These are phyloP conservation scores for Veloboletus limbatus DNA, from an alignment of 1,284 basidiomycete genomes.

Conservation along the genomic window DNA sequence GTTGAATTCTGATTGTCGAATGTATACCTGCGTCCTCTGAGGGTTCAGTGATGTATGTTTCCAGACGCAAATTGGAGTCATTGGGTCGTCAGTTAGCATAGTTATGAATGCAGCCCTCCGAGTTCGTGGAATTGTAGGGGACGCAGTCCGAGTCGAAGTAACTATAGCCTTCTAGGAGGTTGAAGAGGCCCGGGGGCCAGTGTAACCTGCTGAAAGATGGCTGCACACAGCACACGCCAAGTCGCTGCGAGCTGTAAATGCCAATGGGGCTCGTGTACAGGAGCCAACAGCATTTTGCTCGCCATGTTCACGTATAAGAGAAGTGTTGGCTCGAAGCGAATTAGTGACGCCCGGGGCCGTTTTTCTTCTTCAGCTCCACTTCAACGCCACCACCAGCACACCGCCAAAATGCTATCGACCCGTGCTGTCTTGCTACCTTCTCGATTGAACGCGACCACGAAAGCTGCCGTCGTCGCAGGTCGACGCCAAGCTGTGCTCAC, in stretches of 20 bases:
- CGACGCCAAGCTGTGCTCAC: conserved; percentile 47
- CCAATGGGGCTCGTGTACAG: conserved; percentile 15
- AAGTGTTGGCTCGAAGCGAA: background rate
- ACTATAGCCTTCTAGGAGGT: no score
- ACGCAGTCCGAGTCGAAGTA: no score
- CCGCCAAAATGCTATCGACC: conserved; percentile 24
- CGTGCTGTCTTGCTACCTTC: conserved; percentile 22
- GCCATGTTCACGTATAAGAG: conserved; percentile 12
- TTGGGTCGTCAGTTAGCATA: no score
- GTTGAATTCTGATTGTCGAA: no score
- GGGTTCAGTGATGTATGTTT: no score
- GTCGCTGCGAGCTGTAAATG: conserved; percentile 14
- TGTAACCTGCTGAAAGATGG: no score
- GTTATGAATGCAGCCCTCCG: no score
- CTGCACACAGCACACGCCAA: no score
- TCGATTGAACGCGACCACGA: conserved; percentile 24
- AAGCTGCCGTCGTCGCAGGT: conserved; percentile 44
- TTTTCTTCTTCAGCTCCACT: background rate
- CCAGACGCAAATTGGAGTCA: no score
- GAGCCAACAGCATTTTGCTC: conserved; percentile 27
- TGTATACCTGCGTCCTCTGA: no score
- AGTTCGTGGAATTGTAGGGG: no score
- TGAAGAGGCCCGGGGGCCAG: no score
- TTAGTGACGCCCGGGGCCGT: background rate
- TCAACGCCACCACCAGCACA: conserved; percentile 10